Conservation (phyloP, 164 flowering plant genomes). For the Houttuynia cordata region DNA sequence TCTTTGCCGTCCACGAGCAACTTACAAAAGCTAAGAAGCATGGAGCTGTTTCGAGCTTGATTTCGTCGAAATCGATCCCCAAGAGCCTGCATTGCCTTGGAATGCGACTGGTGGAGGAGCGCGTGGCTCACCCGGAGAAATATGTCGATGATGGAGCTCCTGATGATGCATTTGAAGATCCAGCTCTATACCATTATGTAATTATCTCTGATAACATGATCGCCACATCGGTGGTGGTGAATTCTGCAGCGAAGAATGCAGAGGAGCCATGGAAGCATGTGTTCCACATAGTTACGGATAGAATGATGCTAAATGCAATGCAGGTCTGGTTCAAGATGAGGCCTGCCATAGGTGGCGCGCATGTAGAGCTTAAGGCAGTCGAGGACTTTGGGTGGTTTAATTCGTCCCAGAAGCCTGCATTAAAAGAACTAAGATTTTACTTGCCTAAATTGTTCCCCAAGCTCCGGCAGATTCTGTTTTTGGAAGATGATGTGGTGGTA, state of each 20-base stretch:
- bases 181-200: slow-evolving; percentile 71
- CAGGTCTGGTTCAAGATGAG: slow-evolving; percentile 92
- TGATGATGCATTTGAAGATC: slow-evolving; percentile 67
- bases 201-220: slow-evolving; percentile 85
- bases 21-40: slow-evolving; percentile 79
- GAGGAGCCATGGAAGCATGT: slow-evolving; percentile 84
- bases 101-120: slow-evolving; percentile 79
- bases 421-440: slow-evolving; percentile 74
- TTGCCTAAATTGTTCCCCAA: slow-evolving; percentile 87
- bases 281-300: slow-evolving; percentile 78
- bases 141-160: slow-evolving; percentile 41
- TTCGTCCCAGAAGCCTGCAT: slow-evolving; percentile 52
- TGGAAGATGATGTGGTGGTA: slow-evolving; percentile 95
- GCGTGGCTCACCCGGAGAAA: slow-evolving; percentile 67
- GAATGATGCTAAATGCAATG: slow-evolving; percentile 80
- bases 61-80: slow-evolving; percentile 75
- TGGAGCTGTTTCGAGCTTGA: slow-evolving; percentile 59
- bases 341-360: slow-evolving; percentile 58
- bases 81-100: slow-evolving; percentile 90
- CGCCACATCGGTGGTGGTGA: slow-evolving; percentile 88
- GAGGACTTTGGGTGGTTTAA: slow-evolving; percentile 61
- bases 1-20: slow-evolving; percentile 80
- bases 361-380: slow-evolving; percentile 70
- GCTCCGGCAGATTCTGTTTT: slow-evolving; percentile 51
- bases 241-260: slow-evolving; percentile 73